phyloP scores from a whole-genome alignment of 164 flowering plant species.

The Hamamelis virginiana region DNA sequence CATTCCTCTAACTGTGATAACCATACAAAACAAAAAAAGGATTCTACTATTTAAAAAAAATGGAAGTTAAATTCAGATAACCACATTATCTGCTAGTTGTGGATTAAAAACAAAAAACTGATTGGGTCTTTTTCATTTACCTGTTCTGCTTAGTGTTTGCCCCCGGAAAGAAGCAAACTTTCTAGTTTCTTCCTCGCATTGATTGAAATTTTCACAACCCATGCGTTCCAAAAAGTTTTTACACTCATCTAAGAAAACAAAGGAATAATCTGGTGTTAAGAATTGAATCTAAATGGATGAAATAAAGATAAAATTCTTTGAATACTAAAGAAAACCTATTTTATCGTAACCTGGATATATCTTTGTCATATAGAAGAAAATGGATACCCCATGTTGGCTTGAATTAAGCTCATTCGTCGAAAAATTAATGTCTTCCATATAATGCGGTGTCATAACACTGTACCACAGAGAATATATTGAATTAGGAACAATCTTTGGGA shows the following conservation, averaged over 20 bases:
- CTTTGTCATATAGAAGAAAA: conserved; percentile 74
- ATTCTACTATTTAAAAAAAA: not conserved
- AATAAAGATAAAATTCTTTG: not conserved
- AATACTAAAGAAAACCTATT: conserved; percentile 1
- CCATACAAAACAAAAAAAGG: conserved; percentile 1
- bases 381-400: conserved; percentile 69
- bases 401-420: conserved; percentile 67
- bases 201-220: conserved; percentile 52
- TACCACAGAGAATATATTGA: conserved; percentile 7
- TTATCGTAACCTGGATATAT: conserved; percentile 79
- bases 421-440: conserved; percentile 76
- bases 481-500: not conserved
- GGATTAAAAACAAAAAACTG: not conserved
- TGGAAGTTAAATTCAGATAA: not conserved
- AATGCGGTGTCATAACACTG: conserved; percentile 92
- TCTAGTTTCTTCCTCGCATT: conserved; percentile 53
- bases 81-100: not conserved
- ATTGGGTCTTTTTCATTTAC: conserved; percentile 26
- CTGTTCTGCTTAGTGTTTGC: conserved; percentile 87
- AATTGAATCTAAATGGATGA: conserved; percentile 1
- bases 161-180: conserved; percentile 90
- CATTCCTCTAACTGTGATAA: conserved; percentile 90
- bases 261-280: conserved; percentile 6
- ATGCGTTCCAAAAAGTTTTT: conserved; percentile 85
- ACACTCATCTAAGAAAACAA: conserved; percentile 71